Evolutionary conservation across 805 yeast genomes (phyloP).

Genomic region (Soucietia sequanensis): DNA sequence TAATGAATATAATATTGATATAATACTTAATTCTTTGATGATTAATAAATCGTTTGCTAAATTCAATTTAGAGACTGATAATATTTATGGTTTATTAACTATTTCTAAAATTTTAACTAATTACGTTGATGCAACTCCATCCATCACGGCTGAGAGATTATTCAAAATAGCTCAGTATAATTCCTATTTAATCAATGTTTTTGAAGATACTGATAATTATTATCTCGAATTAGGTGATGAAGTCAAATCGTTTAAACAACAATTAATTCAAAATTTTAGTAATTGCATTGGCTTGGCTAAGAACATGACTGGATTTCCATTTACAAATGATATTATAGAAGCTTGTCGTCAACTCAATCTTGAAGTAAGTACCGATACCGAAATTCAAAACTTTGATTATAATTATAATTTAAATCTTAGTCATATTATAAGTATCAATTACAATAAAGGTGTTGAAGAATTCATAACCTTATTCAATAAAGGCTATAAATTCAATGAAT

Average conservation of each 20-base stretch:
- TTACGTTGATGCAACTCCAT: constrained; percentile 6
- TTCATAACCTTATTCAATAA: constrained; percentile 27
- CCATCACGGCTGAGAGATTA: constrained; percentile 5
- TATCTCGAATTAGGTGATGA: constrained; percentile 30
- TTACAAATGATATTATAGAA: constrained; percentile 9
- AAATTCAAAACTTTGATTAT: constrained; percentile 2
- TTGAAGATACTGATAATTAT: constrained; percentile 39
- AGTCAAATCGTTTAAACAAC: constrained; percentile 16
- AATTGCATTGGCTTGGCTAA: constrained; percentile 6
- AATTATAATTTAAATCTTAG: constrained; percentile 24
- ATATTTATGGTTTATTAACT: constrained; percentile 29
- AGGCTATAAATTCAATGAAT: constrained; percentile 29
- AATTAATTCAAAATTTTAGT: constrained; percentile 15
- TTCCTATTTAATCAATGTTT: constrained; percentile 29
- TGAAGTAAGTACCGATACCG: not conserved
- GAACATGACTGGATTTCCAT: constrained; percentile 5
- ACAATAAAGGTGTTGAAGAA: constrained; percentile 19
- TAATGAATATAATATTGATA: constrained; percentile 13
- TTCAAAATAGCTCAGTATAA: constrained; percentile 26
- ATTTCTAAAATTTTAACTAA: constrained; percentile 21
- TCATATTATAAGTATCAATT: constrained; percentile 25
- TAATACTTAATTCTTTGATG: constrained; percentile 29
- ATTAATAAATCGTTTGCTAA: constrained; percentile 22
- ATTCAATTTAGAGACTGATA: constrained; percentile 27
- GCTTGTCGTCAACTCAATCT: constrained; percentile 8